Percentiles rank a stretch among this genome's conserved stretches.
Conservation (phyloP, 202 grass and related monocot genomes). For the Panicum virgatum region DNA sequence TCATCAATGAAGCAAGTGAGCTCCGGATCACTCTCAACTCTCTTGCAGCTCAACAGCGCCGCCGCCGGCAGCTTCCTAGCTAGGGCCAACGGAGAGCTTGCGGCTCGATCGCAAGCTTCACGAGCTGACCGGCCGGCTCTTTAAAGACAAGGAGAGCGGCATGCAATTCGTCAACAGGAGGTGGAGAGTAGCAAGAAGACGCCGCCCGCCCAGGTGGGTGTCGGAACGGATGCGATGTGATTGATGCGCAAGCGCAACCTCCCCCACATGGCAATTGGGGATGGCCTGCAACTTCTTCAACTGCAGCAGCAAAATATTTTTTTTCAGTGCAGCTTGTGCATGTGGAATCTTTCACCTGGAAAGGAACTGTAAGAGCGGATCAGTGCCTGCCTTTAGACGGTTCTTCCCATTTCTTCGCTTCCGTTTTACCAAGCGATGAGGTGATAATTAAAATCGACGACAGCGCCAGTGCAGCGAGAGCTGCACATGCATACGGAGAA, state of each 20-base stretch:
- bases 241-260: slow-evolving; percentile 17
- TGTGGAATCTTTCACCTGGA: background rate
- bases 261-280: slow-evolving; percentile 47
- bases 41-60: background rate
- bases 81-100: background rate
- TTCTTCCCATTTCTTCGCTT: background rate
- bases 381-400: background rate
- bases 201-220: slow-evolving; percentile 23
- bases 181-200: background rate
- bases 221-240: slow-evolving; percentile 23
- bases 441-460: background rate
- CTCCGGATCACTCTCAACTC: slow-evolving; percentile 10
- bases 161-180: slow-evolving; percentile 7
- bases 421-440: background rate
- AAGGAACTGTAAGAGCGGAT: background rate
- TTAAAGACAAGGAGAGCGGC: slow-evolving; percentile 33
- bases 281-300: slow-evolving; percentile 5
- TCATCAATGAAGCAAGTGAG: slow-evolving; percentile 52
- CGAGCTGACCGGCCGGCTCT: slow-evolving; percentile 7
- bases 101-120: slow-evolving; percentile 6
- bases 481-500: too few relatives aligned
- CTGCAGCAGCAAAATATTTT: background rate
- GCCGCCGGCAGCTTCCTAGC: background rate
- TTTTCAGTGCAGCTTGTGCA: background rate
- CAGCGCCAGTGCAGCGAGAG: background rate